A percentile compares a stretch with the other conserved stretches of the same genome.
These are phyloP conservation scores for Candolleomyces efflorescens DNA, from an alignment of 768 basidiomycete genomes.

Conservation along the genomic window DNA sequence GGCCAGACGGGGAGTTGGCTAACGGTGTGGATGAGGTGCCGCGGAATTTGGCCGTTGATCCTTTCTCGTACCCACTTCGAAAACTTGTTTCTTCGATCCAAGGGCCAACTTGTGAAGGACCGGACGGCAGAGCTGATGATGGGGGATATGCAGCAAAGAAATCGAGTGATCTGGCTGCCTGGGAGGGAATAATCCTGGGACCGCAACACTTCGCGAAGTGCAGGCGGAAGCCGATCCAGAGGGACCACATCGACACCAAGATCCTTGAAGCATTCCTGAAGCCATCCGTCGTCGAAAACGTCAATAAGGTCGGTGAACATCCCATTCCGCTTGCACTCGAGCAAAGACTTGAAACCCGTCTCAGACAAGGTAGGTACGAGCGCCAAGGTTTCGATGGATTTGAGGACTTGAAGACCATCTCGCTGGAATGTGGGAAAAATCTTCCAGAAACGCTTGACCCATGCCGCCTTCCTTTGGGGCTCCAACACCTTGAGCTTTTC, in stretches of 20 bases:
- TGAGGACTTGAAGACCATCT: constrained; percentile 1
- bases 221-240: constrained; percentile 12
- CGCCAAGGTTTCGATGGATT: constrained; percentile 23
- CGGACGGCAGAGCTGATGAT: background rate
- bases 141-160: background rate
- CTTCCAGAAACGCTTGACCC: constrained; percentile 33
- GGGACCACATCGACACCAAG: constrained; percentile 8
- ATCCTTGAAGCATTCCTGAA: constrained; percentile 26
- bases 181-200: background rate
- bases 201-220: background rate
- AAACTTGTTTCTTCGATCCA: background rate
- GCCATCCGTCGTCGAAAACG: constrained; percentile 8
- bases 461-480: constrained; percentile 4
- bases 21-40: background rate
- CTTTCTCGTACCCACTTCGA: background rate
- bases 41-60: background rate
- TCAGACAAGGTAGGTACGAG: constrained; percentile 27
- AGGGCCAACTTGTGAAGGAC: background rate
- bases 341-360: constrained; percentile 26
- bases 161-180: background rate
- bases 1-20: background rate
- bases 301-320: constrained; percentile 17
- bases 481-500: background rate
- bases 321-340: constrained; percentile 19
- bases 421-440: constrained; percentile 6